Evolutionary conservation across 2,329 filamentous ascomycete species (phyloP).

Genomic region (Mycosphaerella arachidis): DNA sequence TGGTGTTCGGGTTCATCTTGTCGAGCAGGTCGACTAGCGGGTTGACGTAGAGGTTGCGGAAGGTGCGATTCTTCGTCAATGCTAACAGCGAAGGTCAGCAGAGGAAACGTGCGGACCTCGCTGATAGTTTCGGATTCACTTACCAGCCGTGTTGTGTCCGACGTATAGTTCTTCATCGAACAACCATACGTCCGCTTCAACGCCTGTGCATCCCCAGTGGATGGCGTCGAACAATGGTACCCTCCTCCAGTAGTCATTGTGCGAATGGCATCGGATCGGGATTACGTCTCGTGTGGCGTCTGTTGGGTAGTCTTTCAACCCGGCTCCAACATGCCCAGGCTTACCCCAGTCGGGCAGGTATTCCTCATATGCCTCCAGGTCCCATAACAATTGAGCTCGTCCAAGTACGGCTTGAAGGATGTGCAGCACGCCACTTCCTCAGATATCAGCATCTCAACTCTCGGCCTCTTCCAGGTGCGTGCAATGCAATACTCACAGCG

Average conservation of each 20-base stretch:
- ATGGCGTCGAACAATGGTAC: slow-evolving; percentile 59
- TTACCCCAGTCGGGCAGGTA: slow-evolving; percentile 42
- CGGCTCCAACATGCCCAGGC: slow-evolving; percentile 34
- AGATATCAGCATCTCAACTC: slow-evolving; percentile 5
- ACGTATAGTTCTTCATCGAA: slow-evolving; percentile 56
- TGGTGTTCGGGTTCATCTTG: slow-evolving; percentile 47
- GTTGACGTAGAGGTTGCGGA: slow-evolving; percentile 60
- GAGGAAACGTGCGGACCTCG: too few relatives aligned
- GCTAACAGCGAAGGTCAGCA: slow-evolving; percentile 25
- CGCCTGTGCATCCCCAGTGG: slow-evolving; percentile 56
- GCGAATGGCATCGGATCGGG: slow-evolving; percentile 59
- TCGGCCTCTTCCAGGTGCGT: too few relatives aligned
- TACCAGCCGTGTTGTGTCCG: slow-evolving; percentile 53
- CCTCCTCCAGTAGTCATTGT: slow-evolving; percentile 67
- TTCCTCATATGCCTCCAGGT: slow-evolving; percentile 28
- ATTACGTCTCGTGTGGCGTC: slow-evolving; percentile 39
- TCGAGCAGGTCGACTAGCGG: slow-evolving; percentile 58
- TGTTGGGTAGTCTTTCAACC: slow-evolving; percentile 37
- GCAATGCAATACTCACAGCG: slow-evolving; percentile 18
- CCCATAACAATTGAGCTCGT: slow-evolving; percentile 36
- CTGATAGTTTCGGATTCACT: too few relatives aligned
- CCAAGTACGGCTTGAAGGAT: slow-evolving; percentile 38
- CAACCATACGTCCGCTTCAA: slow-evolving; percentile 68
- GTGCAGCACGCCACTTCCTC: slow-evolving; percentile 40
- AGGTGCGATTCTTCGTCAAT: slow-evolving; percentile 54